Conservation (phyloP, 306 rosid genomes). For the Prunus campanulata region DNA sequence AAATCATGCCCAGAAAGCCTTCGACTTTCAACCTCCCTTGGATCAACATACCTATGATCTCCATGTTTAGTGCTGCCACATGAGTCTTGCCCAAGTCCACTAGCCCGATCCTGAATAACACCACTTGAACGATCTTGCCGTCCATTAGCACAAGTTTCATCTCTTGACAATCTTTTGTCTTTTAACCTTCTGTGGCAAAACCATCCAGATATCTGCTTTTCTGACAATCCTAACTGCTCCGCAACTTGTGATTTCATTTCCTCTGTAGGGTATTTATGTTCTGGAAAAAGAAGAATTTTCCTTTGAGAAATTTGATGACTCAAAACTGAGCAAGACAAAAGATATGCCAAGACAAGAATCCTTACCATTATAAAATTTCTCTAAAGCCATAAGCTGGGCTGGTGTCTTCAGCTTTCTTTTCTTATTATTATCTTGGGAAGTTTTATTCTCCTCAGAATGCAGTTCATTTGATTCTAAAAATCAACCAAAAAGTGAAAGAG, state of each 20-base stretch:
- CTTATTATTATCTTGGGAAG: constrained; percentile 53
- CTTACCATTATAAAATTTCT: constrained; percentile 80
- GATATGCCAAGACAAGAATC: constrained; percentile 15
- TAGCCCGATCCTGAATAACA: constrained; percentile 83
- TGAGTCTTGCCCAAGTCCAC: constrained; percentile 96
- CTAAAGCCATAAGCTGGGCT: constrained; percentile 73
- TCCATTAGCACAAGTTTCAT: constrained; percentile 61
- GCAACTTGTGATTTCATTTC: constrained; percentile 77
- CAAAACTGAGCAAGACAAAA: constrained; percentile 12
- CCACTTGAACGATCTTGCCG: constrained; percentile 94
- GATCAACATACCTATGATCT: constrained; percentile 72
- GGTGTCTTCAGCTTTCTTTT: constrained; percentile 91
- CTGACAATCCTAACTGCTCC: constrained; percentile 72
- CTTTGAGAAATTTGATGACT: constrained; percentile 13
- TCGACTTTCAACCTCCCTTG: constrained; percentile 90
- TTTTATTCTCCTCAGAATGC: constrained; percentile 78
- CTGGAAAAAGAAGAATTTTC: constrained; percentile 36
- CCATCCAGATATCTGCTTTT: constrained; percentile 98
- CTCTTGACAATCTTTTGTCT: constrained; percentile 68
- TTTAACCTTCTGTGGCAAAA: constrained; percentile 98
- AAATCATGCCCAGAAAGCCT: constrained; percentile 62
- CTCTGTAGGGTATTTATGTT: constrained; percentile 89
- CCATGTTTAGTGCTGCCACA: constrained; percentile 96
- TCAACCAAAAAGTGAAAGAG: constrained; percentile 28
- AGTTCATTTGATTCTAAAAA: constrained; percentile 56